Evolutionary conservation across 371 early-diverging fungal species (phyloP).

Genomic region (Lichtheimia ornata): DNA sequence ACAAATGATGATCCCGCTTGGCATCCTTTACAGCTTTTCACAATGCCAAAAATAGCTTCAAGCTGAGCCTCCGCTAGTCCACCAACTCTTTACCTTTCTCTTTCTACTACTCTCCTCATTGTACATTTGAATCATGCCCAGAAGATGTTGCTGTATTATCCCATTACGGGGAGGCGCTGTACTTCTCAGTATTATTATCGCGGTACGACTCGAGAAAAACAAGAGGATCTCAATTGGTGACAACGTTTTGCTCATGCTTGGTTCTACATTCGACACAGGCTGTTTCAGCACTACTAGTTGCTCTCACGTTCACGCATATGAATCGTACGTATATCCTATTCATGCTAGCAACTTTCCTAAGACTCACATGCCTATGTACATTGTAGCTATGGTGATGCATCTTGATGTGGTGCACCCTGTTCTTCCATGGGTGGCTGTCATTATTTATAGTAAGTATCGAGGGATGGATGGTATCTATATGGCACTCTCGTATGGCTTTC

Average conservation of each 20-base stretch:
- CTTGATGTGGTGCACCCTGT: slow-evolving; percentile 27
- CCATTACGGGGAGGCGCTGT: slow-evolving; percentile 41
- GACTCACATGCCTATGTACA: neutral
- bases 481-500: neutral
- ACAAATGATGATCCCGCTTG: no score
- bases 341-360: neutral
- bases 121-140: slow-evolving; percentile 9
- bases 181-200: slow-evolving; percentile 29
- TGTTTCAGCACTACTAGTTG: slow-evolving; percentile 31
- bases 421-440: slow-evolving; percentile 38
- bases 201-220: slow-evolving; percentile 20
- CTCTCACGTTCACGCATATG: slow-evolving; percentile 34
- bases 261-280: slow-evolving; percentile 19
- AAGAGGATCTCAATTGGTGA: no score
- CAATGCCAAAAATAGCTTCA: no score
- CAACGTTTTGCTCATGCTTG: neutral
- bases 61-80: no score
- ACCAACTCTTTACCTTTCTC: no score
- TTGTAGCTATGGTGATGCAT: slow-evolving; percentile 44
- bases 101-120: no score
- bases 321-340: slow-evolving; percentile 29
- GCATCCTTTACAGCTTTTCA: no score
- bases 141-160: slow-evolving; percentile 45
- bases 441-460: slow-evolving; percentile 24
- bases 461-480: no score